Evolutionary conservation across 116 monocot species (phyloP).

Genomic region (Zostera marina): DNA sequence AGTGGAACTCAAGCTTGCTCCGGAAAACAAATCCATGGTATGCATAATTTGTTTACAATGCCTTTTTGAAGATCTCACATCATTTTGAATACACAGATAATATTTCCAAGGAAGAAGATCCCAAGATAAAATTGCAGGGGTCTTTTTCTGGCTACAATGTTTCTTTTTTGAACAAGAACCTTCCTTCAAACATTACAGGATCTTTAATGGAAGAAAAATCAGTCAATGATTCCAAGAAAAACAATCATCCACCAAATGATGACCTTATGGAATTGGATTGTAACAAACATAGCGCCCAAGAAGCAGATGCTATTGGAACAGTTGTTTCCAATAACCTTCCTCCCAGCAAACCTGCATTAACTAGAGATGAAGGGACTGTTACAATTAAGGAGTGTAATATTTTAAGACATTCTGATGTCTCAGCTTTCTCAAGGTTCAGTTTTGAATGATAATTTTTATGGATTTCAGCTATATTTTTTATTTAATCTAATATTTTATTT

Average conservation of each 20-base stretch:
- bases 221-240: constrained; percentile 13
- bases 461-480: neutral
- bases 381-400: constrained; percentile 32
- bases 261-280: constrained; percentile 5
- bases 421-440: constrained; percentile 87
- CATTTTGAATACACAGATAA: constrained; percentile 18
- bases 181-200: constrained; percentile 11
- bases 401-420: constrained; percentile 55
- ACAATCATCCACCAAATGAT: constrained; percentile 4
- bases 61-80: neutral
- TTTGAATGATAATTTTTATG: neutral
- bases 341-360: constrained; percentile 42
- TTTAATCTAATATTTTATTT: neutral
- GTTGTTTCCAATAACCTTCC: constrained; percentile 22
- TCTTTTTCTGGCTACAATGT: constrained; percentile 8
- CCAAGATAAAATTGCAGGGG: constrained; percentile 22
- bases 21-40: constrained; percentile 41
- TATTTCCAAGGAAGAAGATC: constrained; percentile 37
- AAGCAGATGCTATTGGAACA: constrained; percentile 25
- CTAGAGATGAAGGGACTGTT: constrained; percentile 15
- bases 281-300: constrained; percentile 10
- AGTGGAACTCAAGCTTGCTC: constrained; percentile 63
- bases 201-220: constrained; percentile 11
- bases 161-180: constrained; percentile 17
- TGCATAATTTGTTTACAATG: neutral